phyloP scores from a whole-genome alignment of 2,329 filamentous ascomycete genomes.

The Talaromyces albobiverticillius region DNA sequence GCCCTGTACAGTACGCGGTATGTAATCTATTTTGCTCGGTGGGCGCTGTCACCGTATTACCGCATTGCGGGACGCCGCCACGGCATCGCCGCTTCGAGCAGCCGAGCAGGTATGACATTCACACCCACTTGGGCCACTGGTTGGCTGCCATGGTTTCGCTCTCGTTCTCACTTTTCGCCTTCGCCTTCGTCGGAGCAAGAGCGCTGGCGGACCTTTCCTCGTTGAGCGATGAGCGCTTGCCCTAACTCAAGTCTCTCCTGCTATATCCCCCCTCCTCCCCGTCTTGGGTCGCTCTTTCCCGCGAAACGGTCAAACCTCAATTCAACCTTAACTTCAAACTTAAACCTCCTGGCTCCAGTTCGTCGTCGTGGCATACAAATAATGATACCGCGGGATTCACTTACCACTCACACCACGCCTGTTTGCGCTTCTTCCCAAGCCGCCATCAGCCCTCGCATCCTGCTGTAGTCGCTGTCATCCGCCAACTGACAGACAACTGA shows the following conservation, averaged over 20 bases:
- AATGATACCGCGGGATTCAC: conserved; percentile 11
- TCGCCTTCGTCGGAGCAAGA: neutral
- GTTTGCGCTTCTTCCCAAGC: conserved; percentile 8
- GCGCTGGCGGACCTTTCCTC: too few relatives aligned
- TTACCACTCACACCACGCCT: conserved; percentile 6
- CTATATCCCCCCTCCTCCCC: conserved; percentile 1
- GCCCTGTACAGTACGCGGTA: neutral
- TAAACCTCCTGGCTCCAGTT: neutral
- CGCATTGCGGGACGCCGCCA: neutral
- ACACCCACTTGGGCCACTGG: neutral
- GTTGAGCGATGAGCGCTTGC: too few relatives aligned
- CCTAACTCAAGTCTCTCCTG: neutral
- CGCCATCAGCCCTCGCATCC: neutral
- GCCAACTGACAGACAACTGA: too few relatives aligned
- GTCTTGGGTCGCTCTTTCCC: too few relatives aligned
- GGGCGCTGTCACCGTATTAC: too few relatives aligned
- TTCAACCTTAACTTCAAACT: too few relatives aligned
- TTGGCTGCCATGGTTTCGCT: too few relatives aligned
- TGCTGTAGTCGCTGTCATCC: neutral
- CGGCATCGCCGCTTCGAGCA: conserved; percentile 14
- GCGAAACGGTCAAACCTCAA: too few relatives aligned
- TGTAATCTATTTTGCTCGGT: neutral
- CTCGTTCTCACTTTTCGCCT: neutral
- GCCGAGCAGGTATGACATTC: neutral
- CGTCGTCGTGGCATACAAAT: conserved; percentile 4